These are phyloP conservation scores for Penicillium coprophilum DNA, from an alignment of 495 filamentous ascomycete species.

Conservation along the genomic window DNA sequence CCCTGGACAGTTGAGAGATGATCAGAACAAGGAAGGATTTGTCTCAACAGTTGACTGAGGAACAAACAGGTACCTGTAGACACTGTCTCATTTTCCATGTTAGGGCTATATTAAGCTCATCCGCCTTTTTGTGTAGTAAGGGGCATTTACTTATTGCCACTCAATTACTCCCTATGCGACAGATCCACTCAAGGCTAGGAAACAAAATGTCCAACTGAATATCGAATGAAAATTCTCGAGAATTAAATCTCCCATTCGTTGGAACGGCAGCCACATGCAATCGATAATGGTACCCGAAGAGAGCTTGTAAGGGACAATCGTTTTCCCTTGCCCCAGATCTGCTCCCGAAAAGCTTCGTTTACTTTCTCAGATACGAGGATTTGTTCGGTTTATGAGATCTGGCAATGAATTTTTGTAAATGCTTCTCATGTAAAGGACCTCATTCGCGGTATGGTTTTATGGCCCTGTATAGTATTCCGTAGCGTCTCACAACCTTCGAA, in stretches of 20 bases:
- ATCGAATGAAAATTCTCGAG: neutral
- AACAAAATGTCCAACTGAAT: neutral
- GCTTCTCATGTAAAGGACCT: neutral
- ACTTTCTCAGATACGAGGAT: neutral
- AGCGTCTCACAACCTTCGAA: neutral
- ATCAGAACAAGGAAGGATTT: neutral
- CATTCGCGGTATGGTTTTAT: neutral
- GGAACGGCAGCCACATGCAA: neutral
- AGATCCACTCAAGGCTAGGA: neutral
- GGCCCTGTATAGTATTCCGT: neutral
- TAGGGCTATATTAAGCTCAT: constrained; percentile 22
- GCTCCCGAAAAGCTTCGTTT: neutral
- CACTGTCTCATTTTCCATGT: constrained; percentile 11
- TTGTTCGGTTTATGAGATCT: neutral
- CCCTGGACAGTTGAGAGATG: neutral
- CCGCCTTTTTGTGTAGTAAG: constrained; percentile 18
- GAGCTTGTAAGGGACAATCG: neutral
- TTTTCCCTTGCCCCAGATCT: neutral
- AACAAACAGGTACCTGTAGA: neutral
- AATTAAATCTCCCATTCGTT: constrained; percentile 1
- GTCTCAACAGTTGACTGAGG: constrained; percentile 2
- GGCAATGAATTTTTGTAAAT: neutral
- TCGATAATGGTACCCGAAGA: neutral
- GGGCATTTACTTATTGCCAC: constrained; percentile 3
- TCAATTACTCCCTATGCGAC: constrained; percentile 1